Conservation (phyloP, 2,329 filamentous ascomycete genomes). For the Coniochaeta hoffmannii region DNA sequence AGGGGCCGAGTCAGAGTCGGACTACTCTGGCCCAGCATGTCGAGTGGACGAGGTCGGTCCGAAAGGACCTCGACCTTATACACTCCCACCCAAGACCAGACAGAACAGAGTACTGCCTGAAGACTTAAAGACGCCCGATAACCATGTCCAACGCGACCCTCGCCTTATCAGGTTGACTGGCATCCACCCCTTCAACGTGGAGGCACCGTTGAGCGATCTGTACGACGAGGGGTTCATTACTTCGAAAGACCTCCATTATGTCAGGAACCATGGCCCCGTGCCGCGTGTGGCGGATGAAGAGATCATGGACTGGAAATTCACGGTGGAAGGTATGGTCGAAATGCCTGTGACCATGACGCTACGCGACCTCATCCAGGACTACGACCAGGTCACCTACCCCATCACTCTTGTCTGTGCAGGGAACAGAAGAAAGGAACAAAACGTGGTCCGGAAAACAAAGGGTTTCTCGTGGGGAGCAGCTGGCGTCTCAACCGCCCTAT, state of each 20-base stretch:
- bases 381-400: slow-evolving; percentile 76
- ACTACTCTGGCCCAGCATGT: not conserved
- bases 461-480: slow-evolving; percentile 92
- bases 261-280: slow-evolving; percentile 82
- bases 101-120: slow-evolving; percentile 59
- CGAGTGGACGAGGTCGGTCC: not conserved
- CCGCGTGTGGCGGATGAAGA: slow-evolving; percentile 66
- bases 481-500: slow-evolving; percentile 79
- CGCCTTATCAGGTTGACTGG: slow-evolving; percentile 82
- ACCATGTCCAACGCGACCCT: slow-evolving; percentile 71
- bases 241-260: slow-evolving; percentile 81
- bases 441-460: slow-evolving; percentile 81
- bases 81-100: slow-evolving; percentile 60
- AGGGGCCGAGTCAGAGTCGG: not conserved
- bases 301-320: slow-evolving; percentile 73
- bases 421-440: slow-evolving; percentile 89
- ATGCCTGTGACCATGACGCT: slow-evolving; percentile 67
- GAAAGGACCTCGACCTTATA: slow-evolving; percentile 31
- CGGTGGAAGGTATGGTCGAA: slow-evolving; percentile 76
- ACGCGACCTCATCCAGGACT: slow-evolving; percentile 63
- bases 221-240: slow-evolving; percentile 81
- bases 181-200: slow-evolving; percentile 84
- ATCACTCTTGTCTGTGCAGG: slow-evolving; percentile 88
- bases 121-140: slow-evolving; percentile 77
- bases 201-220: slow-evolving; percentile 71